phyloP scores from a whole-genome alignment of 306 rosid species.

The Cicer pinnatifidum region DNA sequence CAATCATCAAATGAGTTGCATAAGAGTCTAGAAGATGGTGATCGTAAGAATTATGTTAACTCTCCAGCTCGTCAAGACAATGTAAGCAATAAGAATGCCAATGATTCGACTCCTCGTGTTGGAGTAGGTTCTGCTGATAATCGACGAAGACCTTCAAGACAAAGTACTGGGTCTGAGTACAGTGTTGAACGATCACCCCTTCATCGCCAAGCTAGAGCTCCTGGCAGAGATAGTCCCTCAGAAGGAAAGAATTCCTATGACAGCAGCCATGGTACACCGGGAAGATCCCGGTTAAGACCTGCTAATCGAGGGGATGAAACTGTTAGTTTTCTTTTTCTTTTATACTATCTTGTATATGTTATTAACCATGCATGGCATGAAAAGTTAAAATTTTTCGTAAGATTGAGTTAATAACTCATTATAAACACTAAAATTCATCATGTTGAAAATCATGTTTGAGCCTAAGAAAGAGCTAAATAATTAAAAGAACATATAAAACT shows the following conservation, averaged over 20 bases:
- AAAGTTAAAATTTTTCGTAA: background rate
- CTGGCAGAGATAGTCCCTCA: constrained; percentile 69
- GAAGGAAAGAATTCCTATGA: constrained; percentile 75
- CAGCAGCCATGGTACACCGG: constrained; percentile 75
- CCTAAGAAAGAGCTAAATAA: too few relatives aligned
- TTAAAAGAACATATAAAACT: too few relatives aligned
- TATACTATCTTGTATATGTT: constrained; percentile 30
- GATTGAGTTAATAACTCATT: too few relatives aligned
- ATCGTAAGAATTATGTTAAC: constrained; percentile 56
- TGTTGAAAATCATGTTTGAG: too few relatives aligned
- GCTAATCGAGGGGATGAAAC: constrained; percentile 64
- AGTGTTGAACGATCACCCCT: constrained; percentile 87
- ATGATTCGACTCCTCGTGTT: constrained; percentile 50
- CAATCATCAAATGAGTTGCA: constrained; percentile 50
- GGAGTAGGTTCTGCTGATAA: constrained; percentile 60
- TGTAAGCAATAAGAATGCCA: constrained; percentile 46
- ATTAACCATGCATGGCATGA: constrained; percentile 1
- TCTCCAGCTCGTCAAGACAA: constrained; percentile 67
- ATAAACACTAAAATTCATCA: too few relatives aligned
- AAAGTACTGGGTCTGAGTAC: constrained; percentile 61
- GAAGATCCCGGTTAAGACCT: constrained; percentile 68
- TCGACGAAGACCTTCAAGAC: constrained; percentile 62
- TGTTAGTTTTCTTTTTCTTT: constrained; percentile 61
- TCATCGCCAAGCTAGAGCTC: constrained; percentile 70
- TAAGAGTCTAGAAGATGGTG: constrained; percentile 66